Conservation (phyloP, 2,329 filamentous ascomycete genomes). For the Stagonosporopsis cucurbitacearum region DNA sequence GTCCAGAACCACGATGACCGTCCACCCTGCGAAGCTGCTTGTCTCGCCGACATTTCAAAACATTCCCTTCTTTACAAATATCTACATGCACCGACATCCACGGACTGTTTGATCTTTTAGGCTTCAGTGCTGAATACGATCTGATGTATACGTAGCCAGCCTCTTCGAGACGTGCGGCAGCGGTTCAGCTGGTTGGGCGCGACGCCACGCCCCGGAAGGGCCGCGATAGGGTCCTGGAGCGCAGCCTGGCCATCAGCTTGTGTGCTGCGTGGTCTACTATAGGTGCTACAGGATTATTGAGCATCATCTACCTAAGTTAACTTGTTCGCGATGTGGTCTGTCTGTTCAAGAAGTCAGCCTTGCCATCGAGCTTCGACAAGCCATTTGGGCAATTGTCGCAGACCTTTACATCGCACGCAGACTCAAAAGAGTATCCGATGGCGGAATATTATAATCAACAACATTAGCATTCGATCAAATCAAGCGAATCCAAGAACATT, state of each 20-base stretch:
- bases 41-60: background rate
- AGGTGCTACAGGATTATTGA: no score
- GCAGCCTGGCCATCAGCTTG: background rate
- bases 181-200: conserved; percentile 9
- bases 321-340: background rate
- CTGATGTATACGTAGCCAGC: conserved; percentile 7
- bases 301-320: no score
- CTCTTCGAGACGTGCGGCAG: background rate
- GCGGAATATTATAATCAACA: background rate
- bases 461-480: background rate
- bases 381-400: background rate
- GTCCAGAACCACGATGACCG: conserved; percentile 2
- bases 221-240: conserved; percentile 6
- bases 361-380: background rate
- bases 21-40: background rate
- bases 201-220: conserved; percentile 8
- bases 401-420: background rate
- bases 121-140: background rate
- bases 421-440: background rate
- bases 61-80: background rate
- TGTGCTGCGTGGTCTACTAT: conserved; percentile 2
- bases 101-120: background rate
- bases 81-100: background rate
- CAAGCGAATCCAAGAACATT: background rate
- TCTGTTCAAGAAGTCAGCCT: background rate